These are phyloP conservation scores for Xylariomycetidae sp. DNA, from an alignment of 2,329 filamentous ascomycete species.

Conservation along the genomic window DNA sequence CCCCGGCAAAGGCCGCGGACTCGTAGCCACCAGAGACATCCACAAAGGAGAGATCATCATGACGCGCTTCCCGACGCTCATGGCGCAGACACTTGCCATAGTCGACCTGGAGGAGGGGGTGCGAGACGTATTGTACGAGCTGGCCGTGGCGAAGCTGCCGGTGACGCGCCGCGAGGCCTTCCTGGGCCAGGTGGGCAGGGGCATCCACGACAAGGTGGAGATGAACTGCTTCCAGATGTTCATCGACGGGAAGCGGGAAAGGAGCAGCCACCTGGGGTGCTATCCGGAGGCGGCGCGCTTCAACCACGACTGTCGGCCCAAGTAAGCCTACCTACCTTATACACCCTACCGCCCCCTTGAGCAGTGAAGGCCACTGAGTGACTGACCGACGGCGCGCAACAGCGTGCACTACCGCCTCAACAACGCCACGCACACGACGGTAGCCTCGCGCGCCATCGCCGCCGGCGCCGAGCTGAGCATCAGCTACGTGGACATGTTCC, in stretches of 20 bases:
- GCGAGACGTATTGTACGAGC: constrained; percentile 22
- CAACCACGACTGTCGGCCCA: constrained; percentile 36
- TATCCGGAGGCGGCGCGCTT: constrained; percentile 30
- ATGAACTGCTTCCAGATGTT: constrained; percentile 31
- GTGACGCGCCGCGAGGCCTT: constrained; percentile 16
- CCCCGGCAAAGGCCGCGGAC: constrained; percentile 29
- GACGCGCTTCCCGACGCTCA: constrained; percentile 6
- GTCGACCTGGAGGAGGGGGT: constrained; percentile 10
- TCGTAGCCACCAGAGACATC: constrained; percentile 30
- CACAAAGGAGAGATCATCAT: constrained; percentile 30
- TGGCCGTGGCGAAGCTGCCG: constrained; percentile 24
- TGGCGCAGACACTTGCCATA: constrained; percentile 22
- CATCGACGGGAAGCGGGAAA: constrained; percentile 20
- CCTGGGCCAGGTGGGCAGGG: constrained; percentile 26
- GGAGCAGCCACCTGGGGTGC: constrained; percentile 25
- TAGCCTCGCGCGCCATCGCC: constrained; percentile 30
- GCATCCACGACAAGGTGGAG: constrained; percentile 25
- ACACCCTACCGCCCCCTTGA: no score
- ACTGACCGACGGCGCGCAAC: constrained; percentile 1
- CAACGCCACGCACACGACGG: constrained; percentile 30
- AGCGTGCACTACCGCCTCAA: constrained; percentile 30
- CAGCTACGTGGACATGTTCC: constrained; percentile 28
- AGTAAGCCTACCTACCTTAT: constrained; percentile 24
- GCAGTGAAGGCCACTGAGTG: background rate
- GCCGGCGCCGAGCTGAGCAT: constrained; percentile 32